phyloP scores from a whole-genome alignment of 208 protist genomes.

The Acanthamoeba healyi region DNA sequence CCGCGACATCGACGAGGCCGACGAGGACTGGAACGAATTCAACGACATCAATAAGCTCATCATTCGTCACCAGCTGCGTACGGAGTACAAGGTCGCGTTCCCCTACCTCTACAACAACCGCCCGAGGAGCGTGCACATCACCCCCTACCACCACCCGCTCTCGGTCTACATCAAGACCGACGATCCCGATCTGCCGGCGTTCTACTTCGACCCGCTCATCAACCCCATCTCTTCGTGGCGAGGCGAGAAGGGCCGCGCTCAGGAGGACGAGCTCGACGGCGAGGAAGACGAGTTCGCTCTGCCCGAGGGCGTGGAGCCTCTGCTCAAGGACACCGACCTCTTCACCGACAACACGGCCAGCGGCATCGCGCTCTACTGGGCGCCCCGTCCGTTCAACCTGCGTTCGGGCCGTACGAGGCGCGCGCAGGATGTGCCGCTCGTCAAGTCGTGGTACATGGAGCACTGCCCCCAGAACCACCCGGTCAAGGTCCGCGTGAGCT shows the following conservation, averaged over 20 bases:
- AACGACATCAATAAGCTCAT: conserved; percentile 99
- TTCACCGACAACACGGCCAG: conserved; percentile 95
- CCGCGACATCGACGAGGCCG: conserved; percentile 91
- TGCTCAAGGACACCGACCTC: conserved; percentile 92
- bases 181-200: conserved; percentile 98
- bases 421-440: conserved; percentile 98
- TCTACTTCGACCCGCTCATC: conserved; percentile 98
- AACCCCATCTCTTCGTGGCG: conserved; percentile 96
- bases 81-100: conserved; percentile 99
- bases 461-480: conserved; percentile 89
- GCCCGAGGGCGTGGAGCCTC: conserved; percentile 88
- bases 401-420: conserved; percentile 96
- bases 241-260: conserved; percentile 18
- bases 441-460: conserved; percentile 98
- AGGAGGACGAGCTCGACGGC: conserved; percentile 1
- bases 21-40: conserved; percentile 99
- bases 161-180: conserved; percentile 93
- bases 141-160: conserved; percentile 96
- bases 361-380: conserved; percentile 98
- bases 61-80: conserved; percentile 98
- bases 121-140: conserved; percentile 94
- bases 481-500: conserved; percentile 98
- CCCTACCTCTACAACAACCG: conserved; percentile 99
- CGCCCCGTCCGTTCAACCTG: conserved; percentile 97
- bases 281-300: conserved; percentile 90